These are phyloP conservation scores for Lomentospora prolificans DNA, from an alignment of 2,329 filamentous ascomycete species.

Conservation along the genomic window DNA sequence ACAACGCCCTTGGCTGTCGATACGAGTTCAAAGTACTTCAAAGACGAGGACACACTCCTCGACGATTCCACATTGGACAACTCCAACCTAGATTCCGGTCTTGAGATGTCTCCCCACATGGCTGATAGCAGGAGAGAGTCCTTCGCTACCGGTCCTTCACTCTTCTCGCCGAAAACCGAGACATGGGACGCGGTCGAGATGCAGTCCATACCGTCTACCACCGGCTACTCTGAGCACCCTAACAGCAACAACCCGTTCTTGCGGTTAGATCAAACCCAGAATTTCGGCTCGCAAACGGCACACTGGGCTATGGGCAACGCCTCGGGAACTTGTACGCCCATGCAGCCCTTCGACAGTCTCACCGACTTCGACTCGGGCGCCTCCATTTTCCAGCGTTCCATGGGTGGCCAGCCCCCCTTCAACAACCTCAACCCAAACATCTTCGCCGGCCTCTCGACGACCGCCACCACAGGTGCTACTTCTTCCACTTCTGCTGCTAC, in stretches of 20 bases:
- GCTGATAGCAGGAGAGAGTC: slow-evolving; percentile 53
- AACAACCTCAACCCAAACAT: slow-evolving; percentile 41
- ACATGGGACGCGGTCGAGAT: slow-evolving; percentile 56
- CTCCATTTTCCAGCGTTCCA: slow-evolving; percentile 42
- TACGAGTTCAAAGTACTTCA: slow-evolving; percentile 36
- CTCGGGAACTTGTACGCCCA: slow-evolving; percentile 65
- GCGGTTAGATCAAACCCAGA: slow-evolving; percentile 43
- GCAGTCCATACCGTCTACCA: slow-evolving; percentile 54
- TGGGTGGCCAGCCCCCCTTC: slow-evolving; percentile 46
- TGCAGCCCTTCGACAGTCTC: slow-evolving; percentile 53
- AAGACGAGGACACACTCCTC: neutral
- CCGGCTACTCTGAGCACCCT: slow-evolving; percentile 48
- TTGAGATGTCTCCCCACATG: slow-evolving; percentile 56
- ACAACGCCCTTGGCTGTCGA: slow-evolving; percentile 41
- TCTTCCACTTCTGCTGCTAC: slow-evolving; percentile 2
- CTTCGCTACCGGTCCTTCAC: slow-evolving; percentile 43
- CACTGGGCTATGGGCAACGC: slow-evolving; percentile 55
- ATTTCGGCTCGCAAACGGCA: slow-evolving; percentile 29
- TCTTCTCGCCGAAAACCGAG: slow-evolving; percentile 58
- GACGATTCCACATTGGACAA: slow-evolving; percentile 39
- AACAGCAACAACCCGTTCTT: slow-evolving; percentile 57
- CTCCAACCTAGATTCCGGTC: slow-evolving; percentile 47
- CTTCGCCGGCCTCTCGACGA: slow-evolving; percentile 40
- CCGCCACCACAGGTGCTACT: slow-evolving; percentile 11
- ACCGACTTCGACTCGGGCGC: slow-evolving; percentile 45